A percentile compares a stretch with the other conserved stretches of the same genome.
Conservation (phyloP, 768 basidiomycete species). For the Amanita exitialis region DNA sequence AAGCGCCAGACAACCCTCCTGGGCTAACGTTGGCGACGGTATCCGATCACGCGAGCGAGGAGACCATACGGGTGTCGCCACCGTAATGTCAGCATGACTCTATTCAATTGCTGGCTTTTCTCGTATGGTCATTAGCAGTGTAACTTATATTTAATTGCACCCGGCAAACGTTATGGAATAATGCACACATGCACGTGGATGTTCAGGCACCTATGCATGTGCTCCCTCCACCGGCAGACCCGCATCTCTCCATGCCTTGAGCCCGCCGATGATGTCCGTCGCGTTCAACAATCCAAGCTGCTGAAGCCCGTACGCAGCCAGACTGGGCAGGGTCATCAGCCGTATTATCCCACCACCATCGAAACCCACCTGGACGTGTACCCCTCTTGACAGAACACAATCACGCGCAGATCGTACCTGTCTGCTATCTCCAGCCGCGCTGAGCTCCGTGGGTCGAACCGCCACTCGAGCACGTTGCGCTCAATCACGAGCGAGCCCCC, state of each 20-base stretch:
- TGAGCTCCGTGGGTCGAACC: constrained; percentile 60
- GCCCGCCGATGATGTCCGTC: constrained; percentile 73
- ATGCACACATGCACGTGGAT: neutral
- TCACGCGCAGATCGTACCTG: constrained; percentile 64
- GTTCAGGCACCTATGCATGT: neutral
- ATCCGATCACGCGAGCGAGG: neutral
- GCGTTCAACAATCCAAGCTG: constrained; percentile 64
- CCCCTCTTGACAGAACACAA: constrained; percentile 70
- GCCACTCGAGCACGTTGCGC: constrained; percentile 72
- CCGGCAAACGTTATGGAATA: neutral
- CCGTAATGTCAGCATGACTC: too few species aligned
- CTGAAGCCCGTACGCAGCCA: constrained; percentile 62
- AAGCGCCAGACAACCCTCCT: neutral
- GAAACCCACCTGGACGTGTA: constrained; percentile 40
- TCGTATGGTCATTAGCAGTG: neutral
- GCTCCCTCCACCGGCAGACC: constrained; percentile 43
- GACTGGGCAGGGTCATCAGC: constrained; percentile 23
- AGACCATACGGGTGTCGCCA: neutral
- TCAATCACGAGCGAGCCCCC: constrained; percentile 65
- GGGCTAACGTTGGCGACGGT: neutral
- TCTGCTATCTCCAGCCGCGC: constrained; percentile 57
- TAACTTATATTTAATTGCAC: constrained; percentile 4
- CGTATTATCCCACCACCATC: neutral
- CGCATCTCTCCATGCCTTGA: constrained; percentile 58
- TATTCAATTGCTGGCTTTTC: neutral